Conservation (phyloP, 1,284 basidiomycete genomes). For the Irpex sp. region DNA sequence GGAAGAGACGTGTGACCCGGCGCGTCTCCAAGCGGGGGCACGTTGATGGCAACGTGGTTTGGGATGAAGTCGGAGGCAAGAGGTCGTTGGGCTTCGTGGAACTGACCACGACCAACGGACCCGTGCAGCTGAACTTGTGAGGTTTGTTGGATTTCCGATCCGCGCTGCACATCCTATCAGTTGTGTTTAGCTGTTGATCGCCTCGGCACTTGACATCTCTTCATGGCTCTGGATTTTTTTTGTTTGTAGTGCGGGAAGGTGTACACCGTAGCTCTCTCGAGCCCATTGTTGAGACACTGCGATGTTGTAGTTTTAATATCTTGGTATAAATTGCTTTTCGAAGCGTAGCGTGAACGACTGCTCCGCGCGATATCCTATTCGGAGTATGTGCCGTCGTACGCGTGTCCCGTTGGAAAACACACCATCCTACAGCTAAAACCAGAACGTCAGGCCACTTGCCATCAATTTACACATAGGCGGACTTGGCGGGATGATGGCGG, state of each 20-base stretch:
- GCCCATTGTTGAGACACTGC: background rate
- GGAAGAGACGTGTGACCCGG: background rate
- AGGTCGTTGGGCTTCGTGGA: conserved; percentile 8
- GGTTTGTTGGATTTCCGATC: background rate
- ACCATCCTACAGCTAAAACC: too few relatives aligned
- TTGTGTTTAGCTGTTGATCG: background rate
- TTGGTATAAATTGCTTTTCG: background rate
- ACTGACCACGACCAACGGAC: conserved; percentile 16
- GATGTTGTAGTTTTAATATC: background rate
- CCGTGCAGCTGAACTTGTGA: conserved; percentile 5
- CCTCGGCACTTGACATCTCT: background rate
- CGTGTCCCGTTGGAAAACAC: too few relatives aligned
- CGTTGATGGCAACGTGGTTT: background rate
- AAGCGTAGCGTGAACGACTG: background rate
- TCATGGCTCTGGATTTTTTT: background rate
- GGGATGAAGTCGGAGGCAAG: background rate
- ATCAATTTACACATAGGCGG: too few relatives aligned
- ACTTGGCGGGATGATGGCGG: too few relatives aligned
- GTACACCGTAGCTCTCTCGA: background rate
- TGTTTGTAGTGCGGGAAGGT: background rate
- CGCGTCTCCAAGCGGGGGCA: background rate
- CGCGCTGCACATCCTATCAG: background rate
- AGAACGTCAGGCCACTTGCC: too few relatives aligned
- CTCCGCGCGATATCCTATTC: too few relatives aligned
- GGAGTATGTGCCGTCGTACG: too few relatives aligned